Conservation (phyloP, 345 rosid genomes). For the Boechera stricta region DNA sequence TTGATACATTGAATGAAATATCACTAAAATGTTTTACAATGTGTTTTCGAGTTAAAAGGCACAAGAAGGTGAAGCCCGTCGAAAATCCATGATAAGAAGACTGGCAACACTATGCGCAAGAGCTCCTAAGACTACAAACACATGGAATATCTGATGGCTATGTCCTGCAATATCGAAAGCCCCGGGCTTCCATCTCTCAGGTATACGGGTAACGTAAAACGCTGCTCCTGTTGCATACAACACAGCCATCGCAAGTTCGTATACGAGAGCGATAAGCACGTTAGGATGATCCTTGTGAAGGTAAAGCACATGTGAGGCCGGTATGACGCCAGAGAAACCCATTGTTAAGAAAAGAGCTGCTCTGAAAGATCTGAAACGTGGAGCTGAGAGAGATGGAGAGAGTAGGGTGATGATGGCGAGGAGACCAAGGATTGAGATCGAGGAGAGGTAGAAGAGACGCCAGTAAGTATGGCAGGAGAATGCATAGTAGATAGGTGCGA, state of each 20-base stretch:
- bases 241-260: slow-evolving; percentile 81
- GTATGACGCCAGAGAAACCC: slow-evolving; percentile 89
- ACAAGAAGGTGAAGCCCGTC: slow-evolving; percentile 66
- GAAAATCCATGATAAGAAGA: slow-evolving; percentile 76
- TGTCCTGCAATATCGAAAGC: slow-evolving; percentile 95
- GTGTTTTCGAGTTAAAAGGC: slow-evolving; percentile 27
- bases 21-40: slow-evolving; percentile 27
- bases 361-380: slow-evolving; percentile 69
- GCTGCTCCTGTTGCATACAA: slow-evolving; percentile 74
- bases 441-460: slow-evolving; percentile 66
- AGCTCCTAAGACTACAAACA: slow-evolving; percentile 87
- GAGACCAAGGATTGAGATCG: slow-evolving; percentile 68
- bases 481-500: slow-evolving; percentile 82
- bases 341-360: slow-evolving; percentile 79
- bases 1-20: slow-evolving; percentile 31
- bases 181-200: slow-evolving; percentile 94
- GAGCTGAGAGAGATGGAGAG: slow-evolving; percentile 66
- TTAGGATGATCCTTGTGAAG: slow-evolving; percentile 74
- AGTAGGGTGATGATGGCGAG: slow-evolving; percentile 81
- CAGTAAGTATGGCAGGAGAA: slow-evolving; percentile 77
- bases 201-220: slow-evolving; percentile 72
- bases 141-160: slow-evolving; percentile 95
- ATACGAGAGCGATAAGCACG: slow-evolving; percentile 57
- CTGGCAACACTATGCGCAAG: slow-evolving; percentile 85
- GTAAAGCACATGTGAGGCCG: slow-evolving; percentile 75